These are phyloP conservation scores for Oryza glaberrima DNA, from an alignment of 176 grass and related monocot genomes.

Conservation along the genomic window DNA sequence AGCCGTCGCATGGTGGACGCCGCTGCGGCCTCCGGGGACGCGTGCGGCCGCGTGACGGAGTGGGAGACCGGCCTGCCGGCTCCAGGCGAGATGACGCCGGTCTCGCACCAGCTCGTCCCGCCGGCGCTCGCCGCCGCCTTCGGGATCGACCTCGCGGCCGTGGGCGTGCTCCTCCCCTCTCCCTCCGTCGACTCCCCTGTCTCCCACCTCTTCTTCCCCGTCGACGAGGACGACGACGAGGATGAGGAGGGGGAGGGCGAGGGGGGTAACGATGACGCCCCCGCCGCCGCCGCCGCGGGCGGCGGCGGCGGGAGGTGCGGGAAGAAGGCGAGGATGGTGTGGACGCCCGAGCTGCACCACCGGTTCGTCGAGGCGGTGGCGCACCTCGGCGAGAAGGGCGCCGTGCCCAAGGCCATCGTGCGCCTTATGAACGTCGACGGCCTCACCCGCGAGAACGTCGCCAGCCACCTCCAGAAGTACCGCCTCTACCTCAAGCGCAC, in stretches of 20 bases:
- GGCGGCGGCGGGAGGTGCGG: slow-evolving; percentile 24
- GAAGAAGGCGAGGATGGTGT: slow-evolving; percentile 75
- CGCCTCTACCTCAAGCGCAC: slow-evolving; percentile 85
- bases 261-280: not conserved
- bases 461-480: slow-evolving; percentile 99
- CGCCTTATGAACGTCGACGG: slow-evolving; percentile 95
- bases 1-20: slow-evolving; percentile 15
- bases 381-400: slow-evolving; percentile 77
- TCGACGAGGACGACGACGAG: slow-evolving; percentile 29
- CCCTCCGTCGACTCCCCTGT: slow-evolving; percentile 38
- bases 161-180: slow-evolving; percentile 29
- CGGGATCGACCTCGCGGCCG: slow-evolving; percentile 43
- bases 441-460: slow-evolving; percentile 93
- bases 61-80: slow-evolving; percentile 78
- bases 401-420: slow-evolving; percentile 95
- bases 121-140: slow-evolving; percentile 79
- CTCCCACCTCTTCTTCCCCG: slow-evolving; percentile 34
- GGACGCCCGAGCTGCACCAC: slow-evolving; percentile 91
- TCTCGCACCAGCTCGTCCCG: slow-evolving; percentile 68
- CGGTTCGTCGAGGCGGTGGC: slow-evolving; percentile 89
- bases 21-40: slow-evolving; percentile 2
- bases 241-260: slow-evolving; percentile 36
- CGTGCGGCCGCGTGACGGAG: slow-evolving; percentile 48
- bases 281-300: not conserved
- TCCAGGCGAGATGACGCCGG: slow-evolving; percentile 52